phyloP scores from a whole-genome alignment of 2,329 filamentous ascomycete genomes.

The Microsporum audouinii region DNA sequence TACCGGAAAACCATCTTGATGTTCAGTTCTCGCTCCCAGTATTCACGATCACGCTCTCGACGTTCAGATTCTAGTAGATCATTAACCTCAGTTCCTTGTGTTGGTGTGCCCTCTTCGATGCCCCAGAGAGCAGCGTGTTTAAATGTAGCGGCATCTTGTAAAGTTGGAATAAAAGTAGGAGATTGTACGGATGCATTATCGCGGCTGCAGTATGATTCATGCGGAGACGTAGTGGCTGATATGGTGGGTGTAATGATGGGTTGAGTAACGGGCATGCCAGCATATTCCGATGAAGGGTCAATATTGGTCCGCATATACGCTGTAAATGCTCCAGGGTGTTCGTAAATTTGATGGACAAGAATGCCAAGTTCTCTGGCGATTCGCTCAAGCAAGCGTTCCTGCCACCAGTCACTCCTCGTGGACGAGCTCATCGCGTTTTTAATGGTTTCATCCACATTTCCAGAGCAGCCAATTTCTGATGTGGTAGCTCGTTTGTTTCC shows the following conservation, averaged over 20 bases:
- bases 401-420: constrained; percentile 25
- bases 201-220: constrained; percentile 15
- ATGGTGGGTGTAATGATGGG: neutral
- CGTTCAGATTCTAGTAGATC: constrained; percentile 20
- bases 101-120: constrained; percentile 46
- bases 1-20: constrained; percentile 87
- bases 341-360: constrained; percentile 70
- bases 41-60: constrained; percentile 52
- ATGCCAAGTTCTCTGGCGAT: constrained; percentile 79
- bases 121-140: constrained; percentile 53
- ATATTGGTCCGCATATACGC: constrained; percentile 60
- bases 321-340: constrained; percentile 79
- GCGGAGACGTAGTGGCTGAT: constrained; percentile 12
- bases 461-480: neutral
- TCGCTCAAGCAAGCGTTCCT: constrained; percentile 61
- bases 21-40: constrained; percentile 90
- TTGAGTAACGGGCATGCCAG: constrained; percentile 53
- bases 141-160: constrained; percentile 27
- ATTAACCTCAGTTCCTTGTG: constrained; percentile 7
- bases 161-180: constrained; percentile 42
- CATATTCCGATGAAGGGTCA: constrained; percentile 57
- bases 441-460: constrained; percentile 25
- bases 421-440: constrained; percentile 21
- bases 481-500: constrained; percentile 7
- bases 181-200: constrained; percentile 22